Conservation (phyloP, 73 alveolate genomes). For the Paramecium octaurelia region DNA sequence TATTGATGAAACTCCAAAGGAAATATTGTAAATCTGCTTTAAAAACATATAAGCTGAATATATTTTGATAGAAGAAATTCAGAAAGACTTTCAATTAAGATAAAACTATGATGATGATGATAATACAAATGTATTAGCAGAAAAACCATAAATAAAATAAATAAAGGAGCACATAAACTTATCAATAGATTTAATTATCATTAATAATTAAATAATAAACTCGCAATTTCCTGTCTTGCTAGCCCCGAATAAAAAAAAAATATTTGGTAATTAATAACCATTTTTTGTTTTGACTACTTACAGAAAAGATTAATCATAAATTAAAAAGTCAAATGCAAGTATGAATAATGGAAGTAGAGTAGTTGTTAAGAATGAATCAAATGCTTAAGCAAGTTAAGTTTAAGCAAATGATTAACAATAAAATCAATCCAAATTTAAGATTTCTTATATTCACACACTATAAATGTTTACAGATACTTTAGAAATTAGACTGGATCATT, state of each 20-base stretch:
- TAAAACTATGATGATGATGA: conserved; percentile 42
- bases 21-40: conserved; percentile 47
- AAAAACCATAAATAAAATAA: conserved; percentile 15
- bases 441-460: conserved; percentile 43
- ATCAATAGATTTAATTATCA: conserved; percentile 51
- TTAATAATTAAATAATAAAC: conserved; percentile 42
- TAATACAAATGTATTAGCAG: conserved; percentile 12
- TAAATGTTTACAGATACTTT: conserved; percentile 50
- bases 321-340: neutral
- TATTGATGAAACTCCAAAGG: conserved; percentile 58
- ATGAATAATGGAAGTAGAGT: neutral
- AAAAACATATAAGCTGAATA: conserved; percentile 39
- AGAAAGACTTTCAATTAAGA: neutral
- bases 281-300: conserved; percentile 33
- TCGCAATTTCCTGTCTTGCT: conserved; percentile 52
- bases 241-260: conserved; percentile 58
- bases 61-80: conserved; percentile 5
- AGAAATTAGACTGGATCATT: conserved; percentile 59
- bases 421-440: neutral
- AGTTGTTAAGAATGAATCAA: neutral
- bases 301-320: conserved; percentile 26
- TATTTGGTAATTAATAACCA: conserved; percentile 45
- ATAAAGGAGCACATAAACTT: neutral
- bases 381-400: neutral
- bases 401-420: neutral